A percentile compares a stretch with the other conserved stretches of the same genome.
phyloP scores from a whole-genome alignment of 2,329 filamentous ascomycete species.

The Coniochaeta pulveracea region DNA sequence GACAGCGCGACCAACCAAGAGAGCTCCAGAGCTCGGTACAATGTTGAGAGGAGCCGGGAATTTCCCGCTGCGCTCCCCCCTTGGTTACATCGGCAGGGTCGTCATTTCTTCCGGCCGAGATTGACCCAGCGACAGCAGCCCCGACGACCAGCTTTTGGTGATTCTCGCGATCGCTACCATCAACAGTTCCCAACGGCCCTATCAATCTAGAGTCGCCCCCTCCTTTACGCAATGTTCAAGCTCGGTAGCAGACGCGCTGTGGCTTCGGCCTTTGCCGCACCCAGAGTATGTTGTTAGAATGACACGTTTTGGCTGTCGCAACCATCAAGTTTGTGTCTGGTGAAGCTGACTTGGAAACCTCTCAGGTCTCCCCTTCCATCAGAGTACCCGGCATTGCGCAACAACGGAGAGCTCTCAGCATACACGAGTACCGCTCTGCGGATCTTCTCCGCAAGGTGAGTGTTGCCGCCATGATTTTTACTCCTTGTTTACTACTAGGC shows the following conservation, averaged over 20 bases:
- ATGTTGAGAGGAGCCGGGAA: no score
- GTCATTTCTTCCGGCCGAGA: slow-evolving; percentile 1
- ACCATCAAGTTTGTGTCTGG: no score
- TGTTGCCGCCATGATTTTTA: no score
- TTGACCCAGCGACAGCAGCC: background rate
- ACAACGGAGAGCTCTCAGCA: slow-evolving; percentile 82
- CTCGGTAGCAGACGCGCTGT: slow-evolving; percentile 72
- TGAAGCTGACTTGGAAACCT: slow-evolving; percentile 17
- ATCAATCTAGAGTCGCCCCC: slow-evolving; percentile 5
- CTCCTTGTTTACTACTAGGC: slow-evolving; percentile 1
- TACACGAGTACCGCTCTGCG: slow-evolving; percentile 96
- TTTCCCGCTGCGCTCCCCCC: no score
- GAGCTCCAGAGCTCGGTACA: no score
- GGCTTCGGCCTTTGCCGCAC: slow-evolving; percentile 67
- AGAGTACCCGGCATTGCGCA: slow-evolving; percentile 56
- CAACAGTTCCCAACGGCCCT: slow-evolving; percentile 1
- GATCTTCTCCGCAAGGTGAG: slow-evolving; percentile 70
- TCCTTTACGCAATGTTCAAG: slow-evolving; percentile 64
- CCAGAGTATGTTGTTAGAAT: no score
- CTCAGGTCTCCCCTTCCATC: slow-evolving; percentile 32
- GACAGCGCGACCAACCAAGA: no score
- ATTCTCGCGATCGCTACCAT: background rate
- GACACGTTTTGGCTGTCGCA: no score
- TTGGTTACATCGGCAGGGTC: background rate
- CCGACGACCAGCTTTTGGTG: background rate